Base-by-base conservation (phyloP, 106 monocot genomes). In the Chionographis japonica region DNA sequence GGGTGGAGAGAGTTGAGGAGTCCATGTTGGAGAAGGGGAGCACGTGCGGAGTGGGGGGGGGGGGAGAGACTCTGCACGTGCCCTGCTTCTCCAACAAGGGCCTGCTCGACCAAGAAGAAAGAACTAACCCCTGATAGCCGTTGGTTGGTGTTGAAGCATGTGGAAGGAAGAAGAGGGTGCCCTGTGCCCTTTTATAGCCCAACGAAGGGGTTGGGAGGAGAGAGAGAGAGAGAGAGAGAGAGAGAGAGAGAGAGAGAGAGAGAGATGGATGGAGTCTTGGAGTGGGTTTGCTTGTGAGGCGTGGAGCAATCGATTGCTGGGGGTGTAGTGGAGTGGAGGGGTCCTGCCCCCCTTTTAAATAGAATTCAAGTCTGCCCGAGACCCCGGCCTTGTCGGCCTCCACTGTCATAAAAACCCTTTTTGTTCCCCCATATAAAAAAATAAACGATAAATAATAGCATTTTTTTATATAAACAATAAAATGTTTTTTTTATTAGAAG, bases 31-130 rank as follows among this genome's bases (percentile, higher is more conserved):
- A 90, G 94, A 90, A 88, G 85, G 80, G 80, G 94, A 94, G 90
- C 87, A 74, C 88, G 94, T 80, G 94, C 94, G 84, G 49, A 72
- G 68, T 36, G 2, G 18, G 13, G 18, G 27, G 18, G 37, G 2
- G 18, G 15, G 1, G 7, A 1, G 1, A 8, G 41, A 14, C 11
- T 77, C 71, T 94, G 94, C 94, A 94, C 94, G 94, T 94, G 87
- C 94, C 94, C 94, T 94, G 94, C 94, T 90, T 94, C 94, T 94
- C 94, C 94, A 94, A 68, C 94, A 84, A 68, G 84, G 81, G 43
- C 69, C 79, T 79, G 38, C 79, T 78, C 89, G 63, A 84, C 88
- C 67, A 60, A 40, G 2, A 38, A 15, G 49, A 43, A 37, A 63
- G 20, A 38, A 5, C 56, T 10, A 2, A 14, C 2, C 9, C 2